phyloP scores from a whole-genome alignment of 2,329 filamentous ascomycete species.

The Xylariaceae sp. region DNA sequence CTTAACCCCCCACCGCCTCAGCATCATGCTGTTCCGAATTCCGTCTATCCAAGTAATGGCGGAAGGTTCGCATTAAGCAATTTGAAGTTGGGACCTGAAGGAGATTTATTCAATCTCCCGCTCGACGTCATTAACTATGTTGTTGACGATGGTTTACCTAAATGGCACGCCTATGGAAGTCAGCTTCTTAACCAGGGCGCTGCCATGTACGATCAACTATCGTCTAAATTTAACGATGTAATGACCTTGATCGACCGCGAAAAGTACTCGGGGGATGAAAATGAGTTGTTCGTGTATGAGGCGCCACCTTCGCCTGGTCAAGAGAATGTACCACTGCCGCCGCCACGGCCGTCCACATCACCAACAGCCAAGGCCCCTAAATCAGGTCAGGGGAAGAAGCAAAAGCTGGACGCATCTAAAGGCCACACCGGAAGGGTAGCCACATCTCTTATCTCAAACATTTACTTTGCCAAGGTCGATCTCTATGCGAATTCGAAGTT shows the following conservation, averaged over 20 bases:
- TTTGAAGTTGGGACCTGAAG: slow-evolving; percentile 38
- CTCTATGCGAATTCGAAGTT: slow-evolving; percentile 74
- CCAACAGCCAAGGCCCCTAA: slow-evolving; percentile 13
- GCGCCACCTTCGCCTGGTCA: slow-evolving; percentile 12
- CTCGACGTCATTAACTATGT: slow-evolving; percentile 33
- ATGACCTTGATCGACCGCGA: slow-evolving; percentile 71
- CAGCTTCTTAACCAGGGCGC: slow-evolving; percentile 44
- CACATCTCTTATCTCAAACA: slow-evolving; percentile 41
- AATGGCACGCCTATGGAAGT: slow-evolving; percentile 40
- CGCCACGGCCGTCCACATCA: slow-evolving; percentile 6
- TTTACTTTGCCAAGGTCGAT: slow-evolving; percentile 72
- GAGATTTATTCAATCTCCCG: slow-evolving; percentile 42
- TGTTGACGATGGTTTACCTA: slow-evolving; percentile 41
- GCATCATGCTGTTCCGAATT: slow-evolving; percentile 15
- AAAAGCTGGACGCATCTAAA: slow-evolving; percentile 33
- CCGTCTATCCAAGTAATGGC: slow-evolving; percentile 18
- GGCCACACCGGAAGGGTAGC: slow-evolving; percentile 34
- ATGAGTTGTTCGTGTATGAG: slow-evolving; percentile 46
- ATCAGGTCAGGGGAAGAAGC: slow-evolving; percentile 25
- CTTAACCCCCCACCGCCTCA: slow-evolving; percentile 29
- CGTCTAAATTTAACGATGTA: slow-evolving; percentile 59
- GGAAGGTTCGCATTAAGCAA: slow-evolving; percentile 28
- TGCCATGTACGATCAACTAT: slow-evolving; percentile 56
- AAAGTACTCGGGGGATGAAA: slow-evolving; percentile 48
- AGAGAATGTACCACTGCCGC: slow-evolving; percentile 4